Conservation (phyloP, 305 asterid genomes). For the Rubia peregrina region DNA sequence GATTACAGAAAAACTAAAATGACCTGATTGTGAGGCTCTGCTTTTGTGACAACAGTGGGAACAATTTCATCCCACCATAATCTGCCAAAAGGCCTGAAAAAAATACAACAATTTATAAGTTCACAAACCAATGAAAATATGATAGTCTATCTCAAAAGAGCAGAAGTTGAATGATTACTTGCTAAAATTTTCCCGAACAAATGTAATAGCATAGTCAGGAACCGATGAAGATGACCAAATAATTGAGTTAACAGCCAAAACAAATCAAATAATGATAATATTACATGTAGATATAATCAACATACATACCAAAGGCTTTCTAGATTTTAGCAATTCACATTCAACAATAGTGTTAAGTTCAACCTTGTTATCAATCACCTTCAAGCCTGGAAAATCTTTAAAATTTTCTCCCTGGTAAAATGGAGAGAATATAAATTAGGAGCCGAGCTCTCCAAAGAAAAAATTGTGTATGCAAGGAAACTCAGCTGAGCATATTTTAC, state of each 20-base stretch:
- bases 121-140: too few species aligned
- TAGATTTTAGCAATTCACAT: constrained; percentile 29
- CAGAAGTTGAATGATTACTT: constrained; percentile 5
- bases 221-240: background rate
- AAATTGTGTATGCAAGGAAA: background rate
- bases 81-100: constrained; percentile 48
- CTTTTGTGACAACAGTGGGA: constrained; percentile 66
- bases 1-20: too few species aligned
- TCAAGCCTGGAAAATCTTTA: background rate
- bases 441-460: too few species aligned
- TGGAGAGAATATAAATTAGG: too few species aligned
- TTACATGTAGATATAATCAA: too few species aligned
- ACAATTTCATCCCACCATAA: constrained; percentile 93
- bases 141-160: too few species aligned
- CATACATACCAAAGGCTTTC: constrained; percentile 59
- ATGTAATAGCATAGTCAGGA: constrained; percentile 75
- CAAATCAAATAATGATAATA: too few species aligned
- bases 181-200: constrained; percentile 29
- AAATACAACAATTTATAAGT: too few species aligned
- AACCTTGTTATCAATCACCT: background rate
- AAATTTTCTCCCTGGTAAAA: constrained; percentile 9
- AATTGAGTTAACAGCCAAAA: too few species aligned
- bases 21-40: constrained; percentile 42
- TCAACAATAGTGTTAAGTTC: background rate
- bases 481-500: background rate